A percentile compares a stretch with the other conserved stretches of the same genome.
These are phyloP conservation scores for Setomelanomma holmii DNA, from an alignment of 2,329 filamentous ascomycete species.

Conservation along the genomic window DNA sequence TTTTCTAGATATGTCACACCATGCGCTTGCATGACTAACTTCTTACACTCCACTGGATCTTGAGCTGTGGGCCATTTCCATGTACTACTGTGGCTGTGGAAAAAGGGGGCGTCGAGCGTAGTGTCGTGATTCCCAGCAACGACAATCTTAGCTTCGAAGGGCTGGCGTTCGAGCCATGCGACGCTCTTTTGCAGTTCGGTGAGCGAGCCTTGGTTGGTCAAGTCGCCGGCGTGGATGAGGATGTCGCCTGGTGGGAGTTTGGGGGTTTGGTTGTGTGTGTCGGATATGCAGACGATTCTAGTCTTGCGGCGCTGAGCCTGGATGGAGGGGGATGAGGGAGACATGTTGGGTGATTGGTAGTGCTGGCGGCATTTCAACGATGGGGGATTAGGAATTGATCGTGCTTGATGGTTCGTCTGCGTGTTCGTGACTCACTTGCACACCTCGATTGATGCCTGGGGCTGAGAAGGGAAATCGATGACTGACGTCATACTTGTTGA, in stretches of 20 bases:
- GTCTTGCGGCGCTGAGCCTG: slow-evolving; percentile 49
- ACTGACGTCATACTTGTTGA: too few relatives aligned
- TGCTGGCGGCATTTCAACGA: neutral
- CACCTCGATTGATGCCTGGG: neutral
- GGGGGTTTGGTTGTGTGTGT: slow-evolving; percentile 73
- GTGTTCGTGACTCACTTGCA: neutral
- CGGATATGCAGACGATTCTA: slow-evolving; percentile 76
- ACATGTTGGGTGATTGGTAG: neutral
- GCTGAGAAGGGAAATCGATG: too few relatives aligned
- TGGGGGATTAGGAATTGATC: too few relatives aligned
- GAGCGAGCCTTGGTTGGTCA: slow-evolving; percentile 74
- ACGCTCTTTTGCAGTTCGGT: slow-evolving; percentile 66
- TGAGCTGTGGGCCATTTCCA: slow-evolving; percentile 67
- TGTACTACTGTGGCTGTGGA: slow-evolving; percentile 58
- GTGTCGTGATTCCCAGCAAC: slow-evolving; percentile 79
- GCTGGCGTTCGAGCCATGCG: slow-evolving; percentile 70
- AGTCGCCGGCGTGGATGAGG: slow-evolving; percentile 76
- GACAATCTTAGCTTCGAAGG: slow-evolving; percentile 74
- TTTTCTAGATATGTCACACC: slow-evolving; percentile 72
- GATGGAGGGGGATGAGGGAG: neutral
- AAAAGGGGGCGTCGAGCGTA: slow-evolving; percentile 71
- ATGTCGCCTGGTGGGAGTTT: slow-evolving; percentile 76
- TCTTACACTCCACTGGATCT: slow-evolving; percentile 60
- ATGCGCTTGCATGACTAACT: slow-evolving; percentile 58
- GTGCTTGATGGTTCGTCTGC: too few relatives aligned